phyloP scores from a whole-genome alignment of 306 rosid species.

The Castanea crenata region DNA sequence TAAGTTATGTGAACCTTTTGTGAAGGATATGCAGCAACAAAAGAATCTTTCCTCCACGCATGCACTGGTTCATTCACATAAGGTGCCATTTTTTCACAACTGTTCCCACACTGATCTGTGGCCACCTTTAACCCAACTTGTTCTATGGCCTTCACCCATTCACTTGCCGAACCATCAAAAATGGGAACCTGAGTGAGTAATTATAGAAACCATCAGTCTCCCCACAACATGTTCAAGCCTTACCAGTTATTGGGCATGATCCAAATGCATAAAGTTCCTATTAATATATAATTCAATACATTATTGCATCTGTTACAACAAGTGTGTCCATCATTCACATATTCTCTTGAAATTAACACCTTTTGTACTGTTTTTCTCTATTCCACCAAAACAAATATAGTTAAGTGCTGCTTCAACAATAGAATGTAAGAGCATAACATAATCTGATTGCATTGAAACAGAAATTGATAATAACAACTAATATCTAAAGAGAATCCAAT shows the following conservation, averaged over 20 bases:
- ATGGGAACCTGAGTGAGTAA: conserved; percentile 69
- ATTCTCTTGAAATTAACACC: background rate
- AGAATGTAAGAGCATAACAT: no score
- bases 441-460: no score
- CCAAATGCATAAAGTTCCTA: background rate
- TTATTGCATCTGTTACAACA: background rate
- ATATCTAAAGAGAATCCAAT: no score
- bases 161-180: conserved; percentile 84
- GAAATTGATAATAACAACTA: no score
- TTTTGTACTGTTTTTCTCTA: background rate
- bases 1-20: conserved; percentile 49
- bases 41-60: conserved; percentile 69
- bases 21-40: conserved; percentile 78
- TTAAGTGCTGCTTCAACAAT: background rate
- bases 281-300: background rate
- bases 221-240: conserved; percentile 4
- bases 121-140: conserved; percentile 71
- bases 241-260: background rate
- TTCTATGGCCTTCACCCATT: conserved; percentile 74
- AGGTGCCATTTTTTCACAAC: conserved; percentile 63
- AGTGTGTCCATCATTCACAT: background rate
- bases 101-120: conserved; percentile 43
- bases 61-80: conserved; percentile 61
- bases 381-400: background rate
- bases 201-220: conserved; percentile 20